Base-by-base conservation (phyloP, 768 basidiomycete species). In the Tricholoma matsutake region DNA sequence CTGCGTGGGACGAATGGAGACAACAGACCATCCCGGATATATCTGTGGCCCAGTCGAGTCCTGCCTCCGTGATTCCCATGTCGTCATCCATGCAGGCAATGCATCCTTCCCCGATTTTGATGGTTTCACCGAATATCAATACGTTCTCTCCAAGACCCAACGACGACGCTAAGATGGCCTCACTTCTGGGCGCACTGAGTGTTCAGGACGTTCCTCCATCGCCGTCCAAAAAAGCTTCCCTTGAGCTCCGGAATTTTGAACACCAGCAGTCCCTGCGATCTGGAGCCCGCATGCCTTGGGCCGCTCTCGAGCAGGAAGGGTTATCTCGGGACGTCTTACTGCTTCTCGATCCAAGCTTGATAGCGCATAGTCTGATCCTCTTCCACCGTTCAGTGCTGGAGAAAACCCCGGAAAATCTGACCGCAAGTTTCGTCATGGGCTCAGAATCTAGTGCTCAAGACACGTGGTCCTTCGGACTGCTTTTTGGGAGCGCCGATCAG, bases 401-500 rank as follows among this genome's bases (percentile, higher is more conserved):
- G 56, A 71, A 76, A 37, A 74, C 82, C 25, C 86, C 87, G 0
- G 78, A 82, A 41, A 81, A 84, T 63, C 66, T 87, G 55, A 82
- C 81, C 2, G 81, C 75, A 7, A 76, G 77, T 3, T 78, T 79
- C 58, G 67, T 83, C 43, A 66, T 83, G 28, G 71, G 70, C 8
- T 51, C 64, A 7, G 79, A 77, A 22, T 56, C 56, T 1, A 43
- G 60, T n/a, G 56, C 62, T 9, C 69, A 57, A 29, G 63, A 64
- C 39, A 37, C 55, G 1, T 58, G 62, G 49, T 70, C 68, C 16
- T 65, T 68, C 20, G 59, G 69, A 14, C 75, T 76, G 22, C 79
- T 92, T 16, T 85, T 89, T 63, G 91, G 91, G 6, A 87, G 75
- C 60, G 87, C 89, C 29, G 85, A 85, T 5, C 79, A 78, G 45